Evolutionary conservation across 2,329 filamentous ascomycete genomes (phyloP).

Genomic region (Ophiostoma fasciatum): DNA sequence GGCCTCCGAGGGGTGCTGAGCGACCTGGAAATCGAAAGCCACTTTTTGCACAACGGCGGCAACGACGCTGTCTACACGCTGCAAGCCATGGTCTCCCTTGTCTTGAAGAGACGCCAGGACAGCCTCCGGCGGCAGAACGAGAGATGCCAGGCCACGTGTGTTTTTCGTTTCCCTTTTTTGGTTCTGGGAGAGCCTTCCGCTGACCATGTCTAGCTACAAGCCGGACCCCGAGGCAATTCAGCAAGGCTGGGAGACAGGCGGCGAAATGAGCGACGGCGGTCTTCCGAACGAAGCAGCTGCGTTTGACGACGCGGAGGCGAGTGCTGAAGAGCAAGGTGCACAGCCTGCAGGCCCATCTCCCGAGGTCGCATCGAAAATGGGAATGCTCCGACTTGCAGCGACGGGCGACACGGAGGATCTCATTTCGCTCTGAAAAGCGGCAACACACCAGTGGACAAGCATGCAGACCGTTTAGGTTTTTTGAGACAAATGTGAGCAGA

Average conservation of each 20-base stretch:
- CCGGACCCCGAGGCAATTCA: conserved; percentile 5
- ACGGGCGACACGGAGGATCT: too few relatives aligned
- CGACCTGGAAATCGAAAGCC: conserved; percentile 46
- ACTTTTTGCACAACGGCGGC: conserved; percentile 69
- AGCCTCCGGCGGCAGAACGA: conserved; percentile 12
- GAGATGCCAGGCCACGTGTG: not conserved
- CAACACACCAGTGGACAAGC: too few relatives aligned
- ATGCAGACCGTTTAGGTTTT: too few relatives aligned
- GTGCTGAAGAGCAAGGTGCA: not conserved
- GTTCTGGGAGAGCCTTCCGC: too few relatives aligned
- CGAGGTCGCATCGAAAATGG: too few relatives aligned
- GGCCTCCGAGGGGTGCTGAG: conserved; percentile 47
- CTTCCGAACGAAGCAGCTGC: not conserved
- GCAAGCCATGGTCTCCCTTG: conserved; percentile 54
- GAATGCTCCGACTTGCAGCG: too few relatives aligned
- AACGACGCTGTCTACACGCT: conserved; percentile 77
- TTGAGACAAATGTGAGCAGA: too few relatives aligned
- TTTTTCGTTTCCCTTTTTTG: not conserved
- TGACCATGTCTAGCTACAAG: conserved; percentile 1
- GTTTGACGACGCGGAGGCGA: not conserved
- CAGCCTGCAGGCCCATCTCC: too few relatives aligned
- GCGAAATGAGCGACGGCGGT: conserved; percentile 20
- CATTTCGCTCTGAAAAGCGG: too few relatives aligned
- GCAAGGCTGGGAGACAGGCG: conserved; percentile 18
- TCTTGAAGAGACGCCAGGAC: conserved; percentile 20